Base-by-base conservation (phyloP, 2,329 filamentous ascomycete genomes). In the Diplodia sapinea region DNA sequence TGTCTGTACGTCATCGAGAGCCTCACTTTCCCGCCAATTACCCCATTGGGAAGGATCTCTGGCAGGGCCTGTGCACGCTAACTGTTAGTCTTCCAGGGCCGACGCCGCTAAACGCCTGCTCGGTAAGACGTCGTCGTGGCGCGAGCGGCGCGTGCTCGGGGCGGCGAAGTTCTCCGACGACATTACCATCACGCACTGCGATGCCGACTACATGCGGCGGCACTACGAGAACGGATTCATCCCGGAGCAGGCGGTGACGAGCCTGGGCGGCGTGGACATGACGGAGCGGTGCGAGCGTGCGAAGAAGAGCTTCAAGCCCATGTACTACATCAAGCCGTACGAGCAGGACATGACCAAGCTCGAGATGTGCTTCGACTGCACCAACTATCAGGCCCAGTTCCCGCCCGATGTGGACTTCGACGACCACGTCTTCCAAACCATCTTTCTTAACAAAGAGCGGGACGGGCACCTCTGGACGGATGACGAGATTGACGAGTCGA, bases 311-410 rank as follows among this genome's bases (percentile, higher is more conserved):
- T 90, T 87, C 80, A 81, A 83, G 61, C 87, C 87, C 63, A 89
- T 89, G 87, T 90, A 89, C 78, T 85, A 85, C 73, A 89, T 87
- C 71, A 86, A 88, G 66, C 84, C 83, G 64, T 89, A 90, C 74
- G 77, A 81, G 0, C 69, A 83, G 15, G 84, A 89, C 71, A 81
- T 82, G 1, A 84, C 80, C 2, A 86, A 87, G 75, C 84, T 83
- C 43, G 85, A 87, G 74, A 87, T 82, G 83, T 89, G 86, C 67
- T 93, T 92, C 77, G 89, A 93, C 76, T 91, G 88, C 79, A 89
- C 88, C 47, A 91, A 91, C 75, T 92, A 92, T 77, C 90, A 93
- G 75, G 84, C 88, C 54, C 90, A 92, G 74, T 90, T 93, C 70
- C 77, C 78, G 5, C 87, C 87, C 1, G 76, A 81, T 1, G 80